Evolutionary conservation across 495 filamentous ascomycete species (phyloP).

Genomic region (Xylaria curta): DNA sequence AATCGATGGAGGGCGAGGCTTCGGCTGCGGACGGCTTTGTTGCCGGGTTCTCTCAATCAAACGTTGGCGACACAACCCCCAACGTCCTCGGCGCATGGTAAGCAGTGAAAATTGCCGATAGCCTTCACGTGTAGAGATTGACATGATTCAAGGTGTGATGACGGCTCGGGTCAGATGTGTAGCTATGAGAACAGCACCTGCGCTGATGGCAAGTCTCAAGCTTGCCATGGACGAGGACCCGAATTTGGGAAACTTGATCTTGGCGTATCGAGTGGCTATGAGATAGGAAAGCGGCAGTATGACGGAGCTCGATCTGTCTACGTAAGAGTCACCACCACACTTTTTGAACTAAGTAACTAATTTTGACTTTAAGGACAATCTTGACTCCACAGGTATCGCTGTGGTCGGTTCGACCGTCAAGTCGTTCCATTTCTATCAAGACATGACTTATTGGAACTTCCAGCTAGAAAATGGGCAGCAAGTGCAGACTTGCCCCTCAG

Average conservation of each 20-base stretch:
- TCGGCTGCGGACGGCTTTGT: slow-evolving; percentile 69
- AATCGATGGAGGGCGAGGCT: slow-evolving; percentile 60
- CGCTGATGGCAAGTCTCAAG: slow-evolving; percentile 67
- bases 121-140: neutral
- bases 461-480: slow-evolving; percentile 74
- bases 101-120: neutral
- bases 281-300: slow-evolving; percentile 74
- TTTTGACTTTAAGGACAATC: slow-evolving; percentile 35
- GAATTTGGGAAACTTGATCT: slow-evolving; percentile 72
- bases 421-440: slow-evolving; percentile 72
- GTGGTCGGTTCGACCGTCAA: slow-evolving; percentile 59
- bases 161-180: slow-evolving; percentile 70
- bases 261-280: slow-evolving; percentile 74
- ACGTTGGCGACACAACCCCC: slow-evolving; percentile 90
- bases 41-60: slow-evolving; percentile 91
- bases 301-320: slow-evolving; percentile 67
- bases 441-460: slow-evolving; percentile 68
- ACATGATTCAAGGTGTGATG: slow-evolving; percentile 61
- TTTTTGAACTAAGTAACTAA: slow-evolving; percentile 25
- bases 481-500: slow-evolving; percentile 84
- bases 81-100: slow-evolving; percentile 81
- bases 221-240: slow-evolving; percentile 84
- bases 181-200: slow-evolving; percentile 79
- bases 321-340: slow-evolving; percentile 41
- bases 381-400: slow-evolving; percentile 53